Conservation (phyloP, 257 asterid species). For the Scutellaria barbata region DNA sequence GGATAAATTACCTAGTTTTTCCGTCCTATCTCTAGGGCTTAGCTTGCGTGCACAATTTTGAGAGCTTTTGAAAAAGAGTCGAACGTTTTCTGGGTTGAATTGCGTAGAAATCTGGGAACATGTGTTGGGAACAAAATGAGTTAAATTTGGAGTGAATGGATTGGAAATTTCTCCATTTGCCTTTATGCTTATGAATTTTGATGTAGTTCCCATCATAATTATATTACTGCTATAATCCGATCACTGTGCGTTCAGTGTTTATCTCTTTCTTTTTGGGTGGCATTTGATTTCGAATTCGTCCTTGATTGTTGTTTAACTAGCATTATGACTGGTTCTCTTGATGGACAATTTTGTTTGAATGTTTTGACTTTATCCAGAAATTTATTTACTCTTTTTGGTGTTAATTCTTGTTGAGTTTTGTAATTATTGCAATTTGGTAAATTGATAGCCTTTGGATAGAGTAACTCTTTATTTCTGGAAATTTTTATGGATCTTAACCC, state of each 20-base stretch:
- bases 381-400: slow-evolving; percentile 7
- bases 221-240: not conserved
- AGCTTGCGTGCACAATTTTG: slow-evolving; percentile 39
- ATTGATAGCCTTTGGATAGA: not conserved
- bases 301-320: not conserved
- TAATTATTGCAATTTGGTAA: slow-evolving; percentile 9
- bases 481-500: not conserved
- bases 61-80: slow-evolving; percentile 19
- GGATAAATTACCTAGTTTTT: slow-evolving; percentile 16
- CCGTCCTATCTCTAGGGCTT: slow-evolving; percentile 41
- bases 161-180: not conserved
- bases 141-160: slow-evolving; percentile 20
- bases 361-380: not conserved
- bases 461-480: slow-evolving; percentile 20
- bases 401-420: not conserved
- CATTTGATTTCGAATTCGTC: slow-evolving; percentile 3
- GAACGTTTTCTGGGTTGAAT: slow-evolving; percentile 6
- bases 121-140: not conserved
- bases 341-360: not conserved
- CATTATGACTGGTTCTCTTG: slow-evolving; percentile 23
- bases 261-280: not conserved
- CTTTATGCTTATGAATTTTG: slow-evolving; percentile 18
- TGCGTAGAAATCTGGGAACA: slow-evolving; percentile 11
- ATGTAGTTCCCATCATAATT: slow-evolving; percentile 10
- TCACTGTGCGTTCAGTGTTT: not conserved